These are phyloP conservation scores for Trichoderma atroviride DNA, from an alignment of 2,329 filamentous ascomycete genomes.

Conservation along the genomic window DNA sequence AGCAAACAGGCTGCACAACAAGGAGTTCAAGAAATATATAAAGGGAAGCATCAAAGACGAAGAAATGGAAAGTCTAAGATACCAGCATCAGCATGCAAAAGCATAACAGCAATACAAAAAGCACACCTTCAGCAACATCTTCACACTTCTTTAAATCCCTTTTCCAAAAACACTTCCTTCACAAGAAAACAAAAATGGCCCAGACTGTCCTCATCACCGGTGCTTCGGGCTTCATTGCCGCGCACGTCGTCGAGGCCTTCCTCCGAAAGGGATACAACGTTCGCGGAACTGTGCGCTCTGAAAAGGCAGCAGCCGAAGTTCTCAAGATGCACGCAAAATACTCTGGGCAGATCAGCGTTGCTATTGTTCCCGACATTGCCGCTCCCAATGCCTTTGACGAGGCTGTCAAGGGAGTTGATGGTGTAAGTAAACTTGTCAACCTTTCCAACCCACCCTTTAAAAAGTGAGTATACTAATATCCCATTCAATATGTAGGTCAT, in stretches of 20 bases:
- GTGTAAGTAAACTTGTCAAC: not conserved
- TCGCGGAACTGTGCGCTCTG: not conserved
- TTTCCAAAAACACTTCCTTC: not conserved
- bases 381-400: not conserved
- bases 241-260: slow-evolving; percentile 1
- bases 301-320: not conserved
- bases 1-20: not conserved
- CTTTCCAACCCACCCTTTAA: accelerated
- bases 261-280: slow-evolving; percentile 1
- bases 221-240: slow-evolving; percentile 3
- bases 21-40: not conserved
- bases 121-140: not conserved
- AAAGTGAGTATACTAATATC: not conserved
- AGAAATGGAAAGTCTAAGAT: not conserved
- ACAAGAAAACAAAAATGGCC: not conserved
- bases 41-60: not conserved
- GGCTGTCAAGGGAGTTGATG: slow-evolving; percentile 3
- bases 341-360: not conserved
- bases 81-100: not conserved
- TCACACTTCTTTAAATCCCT: not conserved
- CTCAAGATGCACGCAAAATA: not conserved
- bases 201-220: slow-evolving; percentile 9
- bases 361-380: slow-evolving; percentile 7
- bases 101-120: not conserved
- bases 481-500: not conserved